Percentiles rank a stretch among this genome's conserved stretches.
Conservation (phyloP, 768 basidiomycete genomes). For the Boletus subparvulus region DNA sequence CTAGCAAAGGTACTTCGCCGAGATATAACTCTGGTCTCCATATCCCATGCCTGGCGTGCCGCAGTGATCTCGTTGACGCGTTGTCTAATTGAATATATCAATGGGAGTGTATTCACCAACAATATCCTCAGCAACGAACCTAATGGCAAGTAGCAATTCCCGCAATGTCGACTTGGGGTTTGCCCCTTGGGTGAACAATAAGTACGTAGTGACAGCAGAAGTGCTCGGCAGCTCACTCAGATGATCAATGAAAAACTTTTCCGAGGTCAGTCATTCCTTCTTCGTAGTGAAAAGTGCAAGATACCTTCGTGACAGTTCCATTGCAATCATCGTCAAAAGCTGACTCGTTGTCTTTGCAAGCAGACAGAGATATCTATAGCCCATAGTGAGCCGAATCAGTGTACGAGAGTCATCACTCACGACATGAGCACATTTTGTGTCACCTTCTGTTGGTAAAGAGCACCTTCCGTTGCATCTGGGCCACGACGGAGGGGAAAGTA, state of each 20-base stretch:
- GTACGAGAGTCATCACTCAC: conserved; percentile 14
- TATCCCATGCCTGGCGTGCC: conserved; percentile 13
- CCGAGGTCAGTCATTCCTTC: not conserved
- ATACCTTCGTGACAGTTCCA: conserved; percentile 24
- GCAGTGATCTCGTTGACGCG: conserved; percentile 18
- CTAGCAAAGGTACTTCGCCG: conserved; percentile 14
- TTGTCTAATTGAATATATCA: conserved; percentile 4
- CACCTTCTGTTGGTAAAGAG: not conserved
- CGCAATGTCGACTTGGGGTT: conserved; percentile 24
- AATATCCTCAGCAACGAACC: conserved; percentile 13
- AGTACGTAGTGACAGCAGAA: not conserved
- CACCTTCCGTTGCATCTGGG: conserved; percentile 25
- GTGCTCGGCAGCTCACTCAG: conserved; percentile 17
- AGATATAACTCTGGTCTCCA: not conserved
- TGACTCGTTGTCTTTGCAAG: conserved; percentile 27
- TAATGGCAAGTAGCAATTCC: conserved; percentile 22
- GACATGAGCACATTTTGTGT: conserved; percentile 17
- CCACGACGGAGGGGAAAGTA: conserved; percentile 20
- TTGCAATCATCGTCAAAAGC: conserved; percentile 21
- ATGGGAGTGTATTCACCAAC: not conserved
- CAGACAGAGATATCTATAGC: conserved; percentile 28
- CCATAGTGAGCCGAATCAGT: not conserved
- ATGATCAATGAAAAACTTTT: conserved; percentile 30
- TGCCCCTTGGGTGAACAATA: conserved; percentile 10
- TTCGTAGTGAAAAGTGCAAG: not conserved